A percentile compares a stretch with the other conserved stretches of the same genome.
Evolutionary conservation across 1,139 yeast species (phyloP).

Genomic region (Diutina pseudorugosa): DNA sequence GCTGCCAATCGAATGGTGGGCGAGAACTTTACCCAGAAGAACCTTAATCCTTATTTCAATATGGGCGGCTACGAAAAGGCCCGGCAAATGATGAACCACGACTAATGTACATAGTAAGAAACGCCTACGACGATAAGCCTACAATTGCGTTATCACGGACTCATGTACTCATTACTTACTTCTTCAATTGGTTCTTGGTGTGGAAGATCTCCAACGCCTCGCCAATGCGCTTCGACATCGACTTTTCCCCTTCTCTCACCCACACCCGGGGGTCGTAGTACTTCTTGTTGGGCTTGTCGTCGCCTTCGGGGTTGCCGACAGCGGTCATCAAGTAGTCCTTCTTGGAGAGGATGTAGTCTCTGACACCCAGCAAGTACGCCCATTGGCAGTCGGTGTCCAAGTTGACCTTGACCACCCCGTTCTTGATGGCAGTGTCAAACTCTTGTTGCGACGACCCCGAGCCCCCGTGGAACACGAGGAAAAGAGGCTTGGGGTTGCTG

Average conservation of each 20-base stretch:
- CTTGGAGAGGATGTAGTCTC: conserved; percentile 92
- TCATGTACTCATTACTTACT: not conserved
- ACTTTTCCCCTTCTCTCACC: conserved; percentile 99
- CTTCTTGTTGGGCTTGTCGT: conserved; percentile 97
- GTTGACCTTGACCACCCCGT: conserved; percentile 98
- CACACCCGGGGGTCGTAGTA: conserved; percentile 99
- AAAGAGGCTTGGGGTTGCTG: conserved; percentile 60
- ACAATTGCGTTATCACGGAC: not conserved
- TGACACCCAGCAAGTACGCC: conserved; percentile 93
- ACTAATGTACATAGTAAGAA: not conserved
- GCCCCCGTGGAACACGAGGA: conserved; percentile 99
- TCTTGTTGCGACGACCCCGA: conserved; percentile 93
- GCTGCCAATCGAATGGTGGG: conserved; percentile 56
- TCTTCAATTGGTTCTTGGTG: conserved; percentile 50
- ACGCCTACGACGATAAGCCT: not conserved
- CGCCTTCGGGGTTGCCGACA: conserved; percentile 99
- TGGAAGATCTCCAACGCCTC: conserved; percentile 84
- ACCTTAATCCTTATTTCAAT: not conserved
- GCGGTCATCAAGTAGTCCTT: conserved; percentile 82
- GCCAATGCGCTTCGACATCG: conserved; percentile 79
- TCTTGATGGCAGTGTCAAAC: conserved; percentile 78
- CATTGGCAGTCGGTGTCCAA: conserved; percentile 98
- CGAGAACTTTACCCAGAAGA: conserved; percentile 17
- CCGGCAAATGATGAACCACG: not conserved
- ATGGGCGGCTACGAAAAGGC: conserved; percentile 3